Conservation (phyloP, 345 rosid species). For the Eutrema japonicum region DNA sequence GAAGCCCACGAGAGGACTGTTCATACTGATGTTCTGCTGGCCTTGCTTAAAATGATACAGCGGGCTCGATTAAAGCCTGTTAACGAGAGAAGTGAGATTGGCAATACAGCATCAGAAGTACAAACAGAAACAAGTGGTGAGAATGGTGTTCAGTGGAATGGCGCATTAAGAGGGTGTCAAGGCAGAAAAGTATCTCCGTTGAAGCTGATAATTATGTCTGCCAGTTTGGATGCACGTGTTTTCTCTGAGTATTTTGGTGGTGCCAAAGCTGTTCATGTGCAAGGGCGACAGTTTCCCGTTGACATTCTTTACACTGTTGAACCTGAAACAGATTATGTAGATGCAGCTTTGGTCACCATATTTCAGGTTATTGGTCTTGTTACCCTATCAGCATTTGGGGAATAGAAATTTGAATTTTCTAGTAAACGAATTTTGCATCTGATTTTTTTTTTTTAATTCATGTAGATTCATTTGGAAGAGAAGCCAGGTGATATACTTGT, state of each 20-base stretch:
- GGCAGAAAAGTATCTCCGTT: constrained; percentile 60
- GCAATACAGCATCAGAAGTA: constrained; percentile 42
- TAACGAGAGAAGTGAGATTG: constrained; percentile 31
- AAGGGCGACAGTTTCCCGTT: constrained; percentile 85
- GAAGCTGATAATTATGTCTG: constrained; percentile 92
- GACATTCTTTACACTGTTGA: constrained; percentile 70
- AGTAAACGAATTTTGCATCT: constrained; percentile 15
- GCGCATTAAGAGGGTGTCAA: constrained; percentile 52
- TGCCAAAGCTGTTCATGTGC: constrained; percentile 86
- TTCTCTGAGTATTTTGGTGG: constrained; percentile 83
- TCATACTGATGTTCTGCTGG: constrained; percentile 88
- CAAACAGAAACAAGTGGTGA: constrained; percentile 40
- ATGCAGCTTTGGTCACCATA: constrained; percentile 72
- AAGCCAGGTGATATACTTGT: constrained; percentile 89
- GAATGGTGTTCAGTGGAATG: constrained; percentile 41
- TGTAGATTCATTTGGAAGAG: constrained; percentile 81
- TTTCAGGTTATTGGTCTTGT: constrained; percentile 68
- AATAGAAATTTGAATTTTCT: background rate
- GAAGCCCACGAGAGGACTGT: constrained; percentile 98
- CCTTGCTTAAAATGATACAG: constrained; percentile 79
- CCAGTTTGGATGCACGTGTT: constrained; percentile 91
- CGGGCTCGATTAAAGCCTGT: constrained; percentile 57
- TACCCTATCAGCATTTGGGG: constrained; percentile 16
- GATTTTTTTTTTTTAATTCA: constrained; percentile 10
- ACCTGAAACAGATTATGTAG: constrained; percentile 77